These are phyloP conservation scores for Albifimbria verrucaria DNA, from an alignment of 2,329 filamentous ascomycete species.

Conservation along the genomic window DNA sequence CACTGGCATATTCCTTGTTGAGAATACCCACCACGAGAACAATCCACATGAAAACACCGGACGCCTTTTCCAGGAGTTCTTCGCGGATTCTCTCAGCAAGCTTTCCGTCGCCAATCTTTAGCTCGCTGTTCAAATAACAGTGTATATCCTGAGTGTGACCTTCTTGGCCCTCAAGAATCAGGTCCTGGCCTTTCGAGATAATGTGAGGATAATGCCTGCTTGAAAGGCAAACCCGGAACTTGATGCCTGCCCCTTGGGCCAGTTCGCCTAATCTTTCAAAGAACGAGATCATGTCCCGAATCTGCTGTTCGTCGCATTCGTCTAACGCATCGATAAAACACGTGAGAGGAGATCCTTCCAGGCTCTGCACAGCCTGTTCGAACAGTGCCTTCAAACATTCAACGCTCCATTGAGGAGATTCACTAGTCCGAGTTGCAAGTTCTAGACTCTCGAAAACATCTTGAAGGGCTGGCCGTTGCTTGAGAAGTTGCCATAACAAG, in stretches of 20 bases:
- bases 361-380: constrained; percentile 10
- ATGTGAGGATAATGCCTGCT: constrained; percentile 1
- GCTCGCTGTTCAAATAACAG: neutral
- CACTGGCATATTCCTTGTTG: neutral
- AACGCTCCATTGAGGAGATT: neutral
- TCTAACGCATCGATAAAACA: neutral
- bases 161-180: neutral
- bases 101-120: neutral
- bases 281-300: constrained; percentile 1
- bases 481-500: constrained; percentile 43
- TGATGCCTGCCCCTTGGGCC: no score
- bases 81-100: neutral
- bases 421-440: neutral
- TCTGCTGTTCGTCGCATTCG: neutral
- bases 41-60: constrained; percentile 1
- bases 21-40: neutral
- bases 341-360: neutral
- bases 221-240: neutral
- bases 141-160: neutral
- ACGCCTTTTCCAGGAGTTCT: neutral
- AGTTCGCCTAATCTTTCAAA: neutral
- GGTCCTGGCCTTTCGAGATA: neutral
- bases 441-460: constrained; percentile 7
- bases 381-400: constrained; percentile 16
- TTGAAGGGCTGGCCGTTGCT: constrained; percentile 28